Evolutionary conservation across 2,329 filamentous ascomycete genomes (phyloP), one percentile per base, ranked within the genome.

Genomic region (Akanthomyces uredinophilus): DNA sequence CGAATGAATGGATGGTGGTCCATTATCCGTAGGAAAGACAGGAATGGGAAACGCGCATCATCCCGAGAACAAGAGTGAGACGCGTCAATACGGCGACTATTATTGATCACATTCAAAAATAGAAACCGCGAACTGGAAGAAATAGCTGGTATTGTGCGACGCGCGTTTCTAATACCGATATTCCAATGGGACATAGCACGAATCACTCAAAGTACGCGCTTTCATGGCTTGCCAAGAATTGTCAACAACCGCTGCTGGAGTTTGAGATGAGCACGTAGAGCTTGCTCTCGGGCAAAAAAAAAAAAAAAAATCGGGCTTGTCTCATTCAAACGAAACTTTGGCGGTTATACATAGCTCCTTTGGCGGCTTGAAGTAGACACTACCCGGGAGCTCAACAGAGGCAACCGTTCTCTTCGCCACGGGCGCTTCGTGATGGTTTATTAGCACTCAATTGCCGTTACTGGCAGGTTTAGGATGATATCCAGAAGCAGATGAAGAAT

Each of bases 341-440:
- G 24, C 11, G 11, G 6, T 10, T 27, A 13, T 49, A 24, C 32
- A 35, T 8, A 35, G 32, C 32, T 29, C 27, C 27, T 5, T 29
- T 13, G 35, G 16, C 22, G 52, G n/a, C 49, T 60, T 47, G 35
- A 35, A 60, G 13, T 27, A 44, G 16, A 24, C 3, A 13, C 32
- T 60, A 35, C 57, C 47, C 47, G 35, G 57, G 24, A 60, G 57
- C 20, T 60, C 57, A n/a, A 16, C 47, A 5, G 49, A 11, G 5
- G 7, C 24, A 3, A 10, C 22, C 18, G 32, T 11, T n/a, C 6
- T 32, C 20, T 39, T 32, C 13, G 35, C 35, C 14, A 11, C 13
- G 5, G 2, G 18, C 24, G 24, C 44, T 13, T 8, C 5, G 10
- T 35, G 11, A 13, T 52, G 49, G 1, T 2, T 18, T 13, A 50